phyloP scores from a whole-genome alignment of 805 yeast species.

The Teunomyces barrocoloradensis region DNA sequence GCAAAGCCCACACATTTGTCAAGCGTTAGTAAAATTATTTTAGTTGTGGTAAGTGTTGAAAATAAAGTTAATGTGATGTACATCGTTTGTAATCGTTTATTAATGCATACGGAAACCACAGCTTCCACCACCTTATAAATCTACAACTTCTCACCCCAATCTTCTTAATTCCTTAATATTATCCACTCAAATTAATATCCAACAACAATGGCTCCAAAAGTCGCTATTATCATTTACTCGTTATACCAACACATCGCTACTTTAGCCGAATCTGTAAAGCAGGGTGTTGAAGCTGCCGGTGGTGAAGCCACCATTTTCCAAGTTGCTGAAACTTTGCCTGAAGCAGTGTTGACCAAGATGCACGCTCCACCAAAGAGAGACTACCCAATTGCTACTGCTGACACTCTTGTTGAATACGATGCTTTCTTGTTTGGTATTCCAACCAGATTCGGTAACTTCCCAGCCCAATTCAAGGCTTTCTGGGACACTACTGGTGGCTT shows the following conservation, averaged over 20 bases:
- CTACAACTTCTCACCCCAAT: too few relatives aligned
- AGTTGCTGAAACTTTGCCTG: conserved; percentile 70
- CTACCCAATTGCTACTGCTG: conserved; percentile 61
- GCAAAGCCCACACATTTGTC: not conserved
- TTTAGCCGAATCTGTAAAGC: conserved; percentile 64
- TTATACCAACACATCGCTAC: conserved; percentile 72
- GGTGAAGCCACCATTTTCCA: conserved; percentile 66
- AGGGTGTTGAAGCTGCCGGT: conserved; percentile 72
- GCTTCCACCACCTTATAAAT: not conserved
- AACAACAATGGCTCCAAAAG: conserved; percentile 27
- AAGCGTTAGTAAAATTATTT: not conserved
- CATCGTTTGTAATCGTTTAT: not conserved
- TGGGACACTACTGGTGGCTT: conserved; percentile 76
- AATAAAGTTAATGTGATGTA: not conserved
- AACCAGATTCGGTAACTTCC: conserved; percentile 78
- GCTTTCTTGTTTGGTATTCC: conserved; percentile 85
- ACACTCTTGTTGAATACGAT: conserved; percentile 62
- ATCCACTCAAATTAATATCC: not conserved
- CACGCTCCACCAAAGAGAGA: conserved; percentile 55
- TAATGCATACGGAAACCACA: not conserved
- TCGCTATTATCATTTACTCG: conserved; percentile 58
- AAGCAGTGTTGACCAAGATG: conserved; percentile 53
- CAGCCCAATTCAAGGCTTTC: conserved; percentile 75
- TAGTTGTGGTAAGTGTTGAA: not conserved
- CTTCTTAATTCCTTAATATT: too few relatives aligned